These are phyloP conservation scores for Aspergillus haitiensis DNA, from an alignment of 495 filamentous ascomycete species.

Conservation along the genomic window DNA sequence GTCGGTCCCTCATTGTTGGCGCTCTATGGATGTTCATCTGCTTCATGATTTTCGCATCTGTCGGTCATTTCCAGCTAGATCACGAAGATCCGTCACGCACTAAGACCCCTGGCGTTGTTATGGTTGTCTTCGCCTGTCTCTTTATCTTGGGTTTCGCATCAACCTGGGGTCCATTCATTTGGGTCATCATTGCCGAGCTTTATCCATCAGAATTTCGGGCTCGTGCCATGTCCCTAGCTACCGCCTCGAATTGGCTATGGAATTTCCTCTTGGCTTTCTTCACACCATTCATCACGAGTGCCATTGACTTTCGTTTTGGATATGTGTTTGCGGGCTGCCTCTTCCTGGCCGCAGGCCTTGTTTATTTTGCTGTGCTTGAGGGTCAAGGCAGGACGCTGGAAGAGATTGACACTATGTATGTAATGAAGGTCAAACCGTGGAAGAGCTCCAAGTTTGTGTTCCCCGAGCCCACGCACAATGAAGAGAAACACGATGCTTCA, in stretches of 20 bases:
- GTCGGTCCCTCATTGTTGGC: slow-evolving; percentile 63
- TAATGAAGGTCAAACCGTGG: slow-evolving; percentile 62
- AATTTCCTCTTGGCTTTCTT: slow-evolving; percentile 83
- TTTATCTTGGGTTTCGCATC: slow-evolving; percentile 28
- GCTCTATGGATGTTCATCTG: slow-evolving; percentile 68
- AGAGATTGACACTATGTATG: slow-evolving; percentile 81
- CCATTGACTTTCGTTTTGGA: slow-evolving; percentile 72
- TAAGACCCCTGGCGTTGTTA: slow-evolving; percentile 39
- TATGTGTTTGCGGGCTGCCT: slow-evolving; percentile 75
- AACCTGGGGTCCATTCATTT: slow-evolving; percentile 80
- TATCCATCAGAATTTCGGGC: slow-evolving; percentile 75
- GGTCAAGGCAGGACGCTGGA: slow-evolving; percentile 62
- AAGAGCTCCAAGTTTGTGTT: slow-evolving; percentile 53
- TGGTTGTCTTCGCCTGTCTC: slow-evolving; percentile 42
- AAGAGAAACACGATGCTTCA: not conserved
- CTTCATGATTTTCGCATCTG: slow-evolving; percentile 68
- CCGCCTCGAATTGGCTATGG: slow-evolving; percentile 81
- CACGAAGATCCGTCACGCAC: slow-evolving; percentile 14
- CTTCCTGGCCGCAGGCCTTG: slow-evolving; percentile 55
- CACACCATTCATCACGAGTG: slow-evolving; percentile 66
- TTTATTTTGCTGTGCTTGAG: slow-evolving; percentile 75
- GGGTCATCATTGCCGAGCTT: slow-evolving; percentile 76
- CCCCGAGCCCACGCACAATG: slow-evolving; percentile 17
- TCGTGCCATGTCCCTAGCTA: slow-evolving; percentile 70
- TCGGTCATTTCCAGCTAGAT: slow-evolving; percentile 65